These are phyloP conservation scores for Phaseolus lunatus DNA, from an alignment of 306 rosid species.

Conservation along the genomic window DNA sequence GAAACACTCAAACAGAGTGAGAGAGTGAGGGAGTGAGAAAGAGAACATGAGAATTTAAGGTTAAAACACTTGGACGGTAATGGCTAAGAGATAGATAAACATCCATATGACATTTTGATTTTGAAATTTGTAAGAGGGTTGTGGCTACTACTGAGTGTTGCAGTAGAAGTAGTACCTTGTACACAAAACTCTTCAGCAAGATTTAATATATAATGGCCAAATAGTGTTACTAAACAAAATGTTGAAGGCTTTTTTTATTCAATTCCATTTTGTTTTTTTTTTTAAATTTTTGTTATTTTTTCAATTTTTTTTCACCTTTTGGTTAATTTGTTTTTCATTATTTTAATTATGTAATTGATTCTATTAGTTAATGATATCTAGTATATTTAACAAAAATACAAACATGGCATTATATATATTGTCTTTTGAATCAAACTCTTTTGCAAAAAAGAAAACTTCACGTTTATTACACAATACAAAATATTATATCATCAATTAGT, in stretches of 20 bases:
- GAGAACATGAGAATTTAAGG: constrained; percentile 27
- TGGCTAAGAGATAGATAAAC: background rate
- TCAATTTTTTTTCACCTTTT: background rate
- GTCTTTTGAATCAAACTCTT: background rate
- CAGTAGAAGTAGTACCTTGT: background rate
- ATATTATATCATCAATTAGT: too few species aligned
- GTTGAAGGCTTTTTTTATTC: background rate
- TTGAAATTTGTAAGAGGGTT: background rate
- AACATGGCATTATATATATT: background rate
- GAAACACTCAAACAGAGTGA: constrained; percentile 18
- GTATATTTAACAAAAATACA: background rate
- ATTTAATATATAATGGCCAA: constrained; percentile 8
- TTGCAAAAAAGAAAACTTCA: too few species aligned
- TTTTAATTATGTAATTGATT: background rate
- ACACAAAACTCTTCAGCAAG: constrained; percentile 3
- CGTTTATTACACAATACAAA: background rate
- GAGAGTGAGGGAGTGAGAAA: background rate
- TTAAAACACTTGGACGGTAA: constrained; percentile 32
- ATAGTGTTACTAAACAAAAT: background rate
- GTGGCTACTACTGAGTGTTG: background rate
- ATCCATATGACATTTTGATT: constrained; percentile 8
- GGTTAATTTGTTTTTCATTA: background rate
- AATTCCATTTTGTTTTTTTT: background rate
- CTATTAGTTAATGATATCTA: background rate
- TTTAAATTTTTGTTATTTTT: background rate